Base-by-base conservation (phyloP, 2,329 filamentous ascomycete genomes). In the Fusarium sp. region DNA sequence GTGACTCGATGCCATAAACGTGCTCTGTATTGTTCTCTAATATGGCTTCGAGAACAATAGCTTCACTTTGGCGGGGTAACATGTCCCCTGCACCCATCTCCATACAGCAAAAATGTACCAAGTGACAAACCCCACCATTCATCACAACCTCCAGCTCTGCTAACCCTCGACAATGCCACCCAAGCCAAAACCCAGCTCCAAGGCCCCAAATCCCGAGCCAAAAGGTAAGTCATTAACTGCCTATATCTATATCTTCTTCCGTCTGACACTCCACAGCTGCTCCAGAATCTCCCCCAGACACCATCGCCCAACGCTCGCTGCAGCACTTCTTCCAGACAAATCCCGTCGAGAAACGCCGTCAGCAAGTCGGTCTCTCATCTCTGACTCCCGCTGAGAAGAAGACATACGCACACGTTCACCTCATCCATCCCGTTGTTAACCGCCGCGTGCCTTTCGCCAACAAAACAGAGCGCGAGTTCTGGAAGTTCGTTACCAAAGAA, bases 391-490 rank as follows among this genome's bases (percentile, higher is more conserved):
- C 80, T 53, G 85, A 88, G 57, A 82, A 80, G 60, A 82, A 83
- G 70, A 81, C 80, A 22, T 87, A 83, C 78, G 73, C 81, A 37
- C 82, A 83, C 75, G 73, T 81, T 19, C 79, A 82, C 67, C 81
- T 85, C 58, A 78, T 86, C 40, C 78, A 78, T 43, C 79, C 79
- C 45, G 78, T 81, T 37, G 78, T 78, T 44, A 74, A 78, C 61
- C 77, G 74, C 49, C 71, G 71, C 13, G 68, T 82, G 6, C 64
- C 72, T 43, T 74, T 79, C 33, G 78, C 76, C 63, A 76, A 80
- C 75, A 87, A 87, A 75, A 76, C 82, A 25, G 83, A 87, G 72
- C 83, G 83, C 71, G 86, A 88, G 70, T 83, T 85, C 73, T 89
- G 86, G 86, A 86, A 85, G 76, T 78, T 80, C 46, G 79, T 87